Conservation (phyloP, 495 filamentous ascomycete species). For the Neurospora pannonica region DNA sequence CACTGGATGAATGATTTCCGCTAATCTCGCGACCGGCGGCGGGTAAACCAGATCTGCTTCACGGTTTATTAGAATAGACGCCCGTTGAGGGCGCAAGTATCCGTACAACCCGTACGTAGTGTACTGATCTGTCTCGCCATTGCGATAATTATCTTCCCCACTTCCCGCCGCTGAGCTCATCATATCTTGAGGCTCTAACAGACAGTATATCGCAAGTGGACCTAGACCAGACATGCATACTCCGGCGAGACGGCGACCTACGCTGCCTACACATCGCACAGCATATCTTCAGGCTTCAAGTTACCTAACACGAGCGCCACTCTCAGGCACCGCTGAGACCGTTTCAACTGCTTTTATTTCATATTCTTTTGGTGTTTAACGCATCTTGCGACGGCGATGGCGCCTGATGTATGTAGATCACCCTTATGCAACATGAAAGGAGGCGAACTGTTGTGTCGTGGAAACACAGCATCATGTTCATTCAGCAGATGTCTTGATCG, state of each 20-base stretch:
- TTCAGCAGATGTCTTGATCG: background rate
- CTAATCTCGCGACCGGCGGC: no score
- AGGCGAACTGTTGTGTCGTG: background rate
- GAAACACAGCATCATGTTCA: background rate
- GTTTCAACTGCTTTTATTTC: background rate
- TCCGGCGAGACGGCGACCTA: background rate
- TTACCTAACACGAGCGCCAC: background rate
- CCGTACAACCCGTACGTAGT: background rate
- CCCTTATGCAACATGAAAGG: no score
- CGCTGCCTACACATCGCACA: background rate
- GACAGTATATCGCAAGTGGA: background rate
- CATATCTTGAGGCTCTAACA: background rate
- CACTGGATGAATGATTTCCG: background rate
- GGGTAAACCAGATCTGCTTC: background rate
- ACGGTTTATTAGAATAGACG: background rate
- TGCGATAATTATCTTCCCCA: background rate
- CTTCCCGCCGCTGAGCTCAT: background rate
- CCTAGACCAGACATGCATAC: background rate
- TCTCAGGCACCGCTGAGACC: background rate
- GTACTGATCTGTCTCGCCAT: no score
- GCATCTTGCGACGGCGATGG: no score
- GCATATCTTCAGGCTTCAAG: background rate
- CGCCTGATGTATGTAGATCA: background rate
- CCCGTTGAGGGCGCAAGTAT: background rate
- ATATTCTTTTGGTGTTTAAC: no score